Conservation (phyloP, 1,139 yeast species). For the Scheffersomyces insectosa region DNA sequence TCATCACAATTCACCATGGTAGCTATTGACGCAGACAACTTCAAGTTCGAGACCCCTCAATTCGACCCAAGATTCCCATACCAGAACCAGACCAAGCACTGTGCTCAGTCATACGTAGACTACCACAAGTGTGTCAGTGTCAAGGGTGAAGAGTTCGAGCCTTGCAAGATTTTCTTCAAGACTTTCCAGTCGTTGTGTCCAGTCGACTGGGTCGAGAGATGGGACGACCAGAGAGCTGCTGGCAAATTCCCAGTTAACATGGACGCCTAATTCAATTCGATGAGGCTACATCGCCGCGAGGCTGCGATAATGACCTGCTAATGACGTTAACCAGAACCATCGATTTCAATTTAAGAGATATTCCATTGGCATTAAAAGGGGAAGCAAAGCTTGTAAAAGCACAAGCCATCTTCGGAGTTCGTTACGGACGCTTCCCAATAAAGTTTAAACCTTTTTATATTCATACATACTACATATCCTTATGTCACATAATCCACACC, state of each 20-base stretch:
- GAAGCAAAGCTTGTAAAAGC: no score
- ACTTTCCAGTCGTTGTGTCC: conserved; percentile 94
- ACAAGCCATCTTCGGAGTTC: no score
- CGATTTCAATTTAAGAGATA: no score
- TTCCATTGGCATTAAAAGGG: no score
- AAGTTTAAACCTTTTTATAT: no score
- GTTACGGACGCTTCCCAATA: no score
- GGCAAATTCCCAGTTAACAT: conserved; percentile 47
- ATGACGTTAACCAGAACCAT: no score
- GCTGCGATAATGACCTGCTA: no score
- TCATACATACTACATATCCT: no score
- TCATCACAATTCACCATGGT: conserved; percentile 17
- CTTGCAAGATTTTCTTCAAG: conserved; percentile 92
- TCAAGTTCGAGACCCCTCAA: conserved; percentile 76
- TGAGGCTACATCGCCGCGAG: not conserved
- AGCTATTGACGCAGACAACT: conserved; percentile 50
- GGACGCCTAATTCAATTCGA: conserved; percentile 14
- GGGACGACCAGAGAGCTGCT: conserved; percentile 91
- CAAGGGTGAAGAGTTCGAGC: conserved; percentile 98
- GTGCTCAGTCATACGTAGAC: conserved; percentile 97
- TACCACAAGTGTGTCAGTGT: conserved; percentile 96
- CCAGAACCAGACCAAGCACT: conserved; percentile 96
- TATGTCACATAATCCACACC: no score
- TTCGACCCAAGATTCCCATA: conserved; percentile 94
- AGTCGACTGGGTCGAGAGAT: conserved; percentile 84